Conservation (phyloP, 306 rosid species). For the barrel medic (Medicago truncatula) region MtrunA17r5.0-ANR NC_053049.1:38827501-38828000, state of each 20-base stretch:
- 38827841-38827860: slow-evolving; percentile 69
- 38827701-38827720: slow-evolving; percentile 70
- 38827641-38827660: slow-evolving; percentile 55
- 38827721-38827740: slow-evolving; percentile 63
- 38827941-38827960: slow-evolving; percentile 16
- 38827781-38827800: slow-evolving; percentile 56
- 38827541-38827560: slow-evolving; percentile 52
- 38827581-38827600: slow-evolving; percentile 83
- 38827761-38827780: slow-evolving; percentile 57
- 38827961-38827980: slow-evolving; percentile 1
- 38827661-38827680: slow-evolving; percentile 48
- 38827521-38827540: slow-evolving; percentile 45
- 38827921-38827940: slow-evolving; percentile 17
- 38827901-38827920: slow-evolving; percentile 1
- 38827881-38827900: slow-evolving; percentile 28
- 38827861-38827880: slow-evolving; percentile 39
- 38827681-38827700: slow-evolving; percentile 76
- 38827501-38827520: slow-evolving; percentile 49
- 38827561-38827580: slow-evolving; percentile 76
- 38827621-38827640: slow-evolving; percentile 49
- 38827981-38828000: slow-evolving; percentile 32
- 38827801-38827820: slow-evolving; percentile 67
- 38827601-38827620: slow-evolving; percentile 73
- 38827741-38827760: slow-evolving; percentile 53
- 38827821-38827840: slow-evolving; percentile 54